These are phyloP conservation scores for Heracleum sosnowskyi DNA, from an alignment of 129 eudicot species.

Conservation along the genomic window DNA sequence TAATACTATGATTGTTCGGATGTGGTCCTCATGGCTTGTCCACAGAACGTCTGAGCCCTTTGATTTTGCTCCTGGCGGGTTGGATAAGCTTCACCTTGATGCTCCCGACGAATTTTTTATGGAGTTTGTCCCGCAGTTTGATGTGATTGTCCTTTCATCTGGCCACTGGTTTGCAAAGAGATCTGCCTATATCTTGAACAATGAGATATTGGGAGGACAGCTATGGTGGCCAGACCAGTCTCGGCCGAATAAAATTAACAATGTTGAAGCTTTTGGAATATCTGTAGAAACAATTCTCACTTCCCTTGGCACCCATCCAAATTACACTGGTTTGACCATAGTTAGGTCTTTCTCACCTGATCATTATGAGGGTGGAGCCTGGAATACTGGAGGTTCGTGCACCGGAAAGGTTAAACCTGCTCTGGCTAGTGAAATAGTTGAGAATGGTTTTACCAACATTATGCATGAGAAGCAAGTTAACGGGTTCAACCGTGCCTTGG, in stretches of 20 bases:
- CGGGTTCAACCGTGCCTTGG: conserved; percentile 51
- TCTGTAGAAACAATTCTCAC: conserved; percentile 73
- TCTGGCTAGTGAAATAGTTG: conserved; percentile 44
- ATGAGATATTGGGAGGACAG: conserved; percentile 86
- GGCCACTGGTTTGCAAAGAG: conserved; percentile 95
- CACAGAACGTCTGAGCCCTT: conserved; percentile 53
- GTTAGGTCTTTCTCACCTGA: conserved; percentile 81
- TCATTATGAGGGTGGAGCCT: conserved; percentile 89
- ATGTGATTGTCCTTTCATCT: conserved; percentile 72
- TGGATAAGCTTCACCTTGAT: conserved; percentile 76
- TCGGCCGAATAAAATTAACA: conserved; percentile 45
- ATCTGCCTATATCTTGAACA: conserved; percentile 62
- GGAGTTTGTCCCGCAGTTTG: conserved; percentile 43
- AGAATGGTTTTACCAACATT: conserved; percentile 51
- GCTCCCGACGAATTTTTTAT: conserved; percentile 59
- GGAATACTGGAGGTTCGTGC: conserved; percentile 98
- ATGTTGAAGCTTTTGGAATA: conserved; percentile 56
- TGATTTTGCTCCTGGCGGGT: conserved; percentile 57
- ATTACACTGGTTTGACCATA: conserved; percentile 68
- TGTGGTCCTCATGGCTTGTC: conserved; percentile 99
- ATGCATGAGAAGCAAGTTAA: conserved; percentile 76
- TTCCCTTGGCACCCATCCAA: conserved; percentile 53
- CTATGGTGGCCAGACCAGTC: conserved; percentile 70
- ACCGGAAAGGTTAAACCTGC: conserved; percentile 75
- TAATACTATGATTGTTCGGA: conserved; percentile 59